Percentiles rank a stretch among this genome's conserved stretches.
Evolutionary conservation across 192 early-diverging fungal species (phyloP).

Genomic region (Umbelopsis sp.): DNA sequence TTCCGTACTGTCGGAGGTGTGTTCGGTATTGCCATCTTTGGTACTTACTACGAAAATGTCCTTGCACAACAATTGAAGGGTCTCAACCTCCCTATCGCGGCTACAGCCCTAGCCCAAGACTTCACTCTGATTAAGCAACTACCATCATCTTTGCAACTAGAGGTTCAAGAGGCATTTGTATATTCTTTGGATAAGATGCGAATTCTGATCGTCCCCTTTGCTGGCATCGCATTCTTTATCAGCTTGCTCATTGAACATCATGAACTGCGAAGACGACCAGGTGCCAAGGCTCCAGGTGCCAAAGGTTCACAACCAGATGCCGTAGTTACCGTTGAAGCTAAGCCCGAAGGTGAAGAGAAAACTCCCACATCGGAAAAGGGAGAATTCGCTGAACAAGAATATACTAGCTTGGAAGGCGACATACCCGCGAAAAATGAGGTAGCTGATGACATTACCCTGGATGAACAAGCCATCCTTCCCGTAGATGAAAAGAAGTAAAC

Average conservation of each 20-base stretch:
- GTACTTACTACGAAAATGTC: slow-evolving; percentile 50
- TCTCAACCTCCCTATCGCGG: background rate
- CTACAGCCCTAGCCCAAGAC: background rate
- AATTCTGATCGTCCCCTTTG: slow-evolving; percentile 25
- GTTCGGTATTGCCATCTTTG: slow-evolving; percentile 23
- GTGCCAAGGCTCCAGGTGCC: background rate
- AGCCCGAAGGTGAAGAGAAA: background rate
- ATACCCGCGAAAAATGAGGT: too few species aligned
- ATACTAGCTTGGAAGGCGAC: too few species aligned
- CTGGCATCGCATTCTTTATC: slow-evolving; percentile 25
- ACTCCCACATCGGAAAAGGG: too few species aligned
- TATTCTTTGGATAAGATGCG: slow-evolving; percentile 31
- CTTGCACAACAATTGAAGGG: slow-evolving; percentile 9
- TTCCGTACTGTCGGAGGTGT: slow-evolving; percentile 22
- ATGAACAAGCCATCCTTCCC: too few species aligned
- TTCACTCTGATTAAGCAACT: too few species aligned
- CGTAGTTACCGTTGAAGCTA: background rate
- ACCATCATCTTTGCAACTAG: too few species aligned
- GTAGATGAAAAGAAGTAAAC: too few species aligned
- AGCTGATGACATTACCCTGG: too few species aligned
- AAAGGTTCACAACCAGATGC: background rate
- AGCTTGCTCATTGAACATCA: background rate
- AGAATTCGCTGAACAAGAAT: too few species aligned
- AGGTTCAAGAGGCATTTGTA: slow-evolving; percentile 26
- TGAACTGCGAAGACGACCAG: background rate